Conservation (phyloP, 495 filamentous ascomycete genomes). For the Penicillium canariense region DNA sequence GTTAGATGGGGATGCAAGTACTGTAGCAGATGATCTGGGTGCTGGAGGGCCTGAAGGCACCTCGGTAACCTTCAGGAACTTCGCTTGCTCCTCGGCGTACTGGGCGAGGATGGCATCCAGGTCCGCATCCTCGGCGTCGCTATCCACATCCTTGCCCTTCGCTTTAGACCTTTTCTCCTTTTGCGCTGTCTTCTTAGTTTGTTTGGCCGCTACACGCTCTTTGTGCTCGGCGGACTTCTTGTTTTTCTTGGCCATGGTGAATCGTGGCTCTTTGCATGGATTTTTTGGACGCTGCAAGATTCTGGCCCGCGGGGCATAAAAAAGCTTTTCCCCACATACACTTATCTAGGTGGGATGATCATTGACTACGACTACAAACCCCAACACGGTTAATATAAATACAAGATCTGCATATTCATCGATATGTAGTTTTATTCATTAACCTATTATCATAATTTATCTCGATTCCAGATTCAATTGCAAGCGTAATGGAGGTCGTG, state of each 20-base stretch:
- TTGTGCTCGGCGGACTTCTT: slow-evolving; percentile 57
- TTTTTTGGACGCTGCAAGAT: slow-evolving; percentile 8
- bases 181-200: slow-evolving; percentile 60
- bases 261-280: not conserved
- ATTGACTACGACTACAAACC: not conserved
- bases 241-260: slow-evolving; percentile 51
- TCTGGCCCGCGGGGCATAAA: slow-evolving; percentile 28
- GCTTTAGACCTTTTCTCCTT: slow-evolving; percentile 75
- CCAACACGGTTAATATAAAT: not conserved
- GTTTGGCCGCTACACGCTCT: slow-evolving; percentile 52
- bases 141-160: slow-evolving; percentile 61
- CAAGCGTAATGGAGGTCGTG: not conserved
- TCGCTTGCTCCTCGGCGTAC: slow-evolving; percentile 79
- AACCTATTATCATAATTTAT: not conserved
- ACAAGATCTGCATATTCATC: not conserved
- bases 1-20: slow-evolving; percentile 81
- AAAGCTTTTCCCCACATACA: slow-evolving; percentile 26
- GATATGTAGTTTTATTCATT: not conserved
- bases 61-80: slow-evolving; percentile 92
- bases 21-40: slow-evolving; percentile 71
- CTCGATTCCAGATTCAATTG: not conserved
- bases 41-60: slow-evolving; percentile 69
- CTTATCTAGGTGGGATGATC: not conserved
- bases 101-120: slow-evolving; percentile 94
- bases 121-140: slow-evolving; percentile 88